Evolutionary conservation across 2,329 filamentous ascomycete species (phyloP).

Genomic region (Ophiocordyceps robertsii): DNA sequence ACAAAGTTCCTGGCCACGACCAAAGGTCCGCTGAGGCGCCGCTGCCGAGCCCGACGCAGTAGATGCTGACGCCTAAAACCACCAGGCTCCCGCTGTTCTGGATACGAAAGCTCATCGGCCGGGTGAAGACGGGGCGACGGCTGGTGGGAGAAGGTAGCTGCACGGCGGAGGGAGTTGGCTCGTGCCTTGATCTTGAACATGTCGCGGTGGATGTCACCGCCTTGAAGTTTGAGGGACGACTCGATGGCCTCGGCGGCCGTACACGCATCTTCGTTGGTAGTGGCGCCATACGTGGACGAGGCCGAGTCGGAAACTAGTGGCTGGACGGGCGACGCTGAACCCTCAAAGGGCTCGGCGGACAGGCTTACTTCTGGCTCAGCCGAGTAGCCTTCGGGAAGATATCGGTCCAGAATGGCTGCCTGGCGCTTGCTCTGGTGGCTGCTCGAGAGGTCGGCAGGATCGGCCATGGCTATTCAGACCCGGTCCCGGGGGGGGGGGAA

Average conservation of each 20-base stretch:
- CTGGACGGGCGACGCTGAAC: constrained; percentile 1
- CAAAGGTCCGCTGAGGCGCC: constrained; percentile 19
- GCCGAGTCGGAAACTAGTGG: constrained; percentile 4
- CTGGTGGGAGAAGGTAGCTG: constrained; percentile 54
- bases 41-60: constrained; percentile 24
- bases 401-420: constrained; percentile 22
- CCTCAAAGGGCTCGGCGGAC: constrained; percentile 7
- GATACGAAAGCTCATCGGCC: constrained; percentile 16
- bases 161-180: constrained; percentile 34
- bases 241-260: constrained; percentile 26
- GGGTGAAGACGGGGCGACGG: constrained; percentile 17
- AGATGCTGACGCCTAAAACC: constrained; percentile 33
- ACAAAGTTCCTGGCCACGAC: constrained; percentile 58
- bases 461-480: constrained; percentile 11
- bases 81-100: constrained; percentile 28
- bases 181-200: constrained; percentile 61
- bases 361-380: constrained; percentile 23
- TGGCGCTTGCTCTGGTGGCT: constrained; percentile 16
- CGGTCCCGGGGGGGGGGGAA: too few species aligned
- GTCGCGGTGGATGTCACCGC: constrained; percentile 67
- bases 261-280: constrained; percentile 4
- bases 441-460: constrained; percentile 11
- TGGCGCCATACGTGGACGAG: constrained; percentile 3
- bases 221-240: constrained; percentile 59
- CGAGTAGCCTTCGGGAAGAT: constrained; percentile 25